Evolutionary conservation across 768 basidiomycete species (phyloP).

Genomic region (Suillus placidus): DNA sequence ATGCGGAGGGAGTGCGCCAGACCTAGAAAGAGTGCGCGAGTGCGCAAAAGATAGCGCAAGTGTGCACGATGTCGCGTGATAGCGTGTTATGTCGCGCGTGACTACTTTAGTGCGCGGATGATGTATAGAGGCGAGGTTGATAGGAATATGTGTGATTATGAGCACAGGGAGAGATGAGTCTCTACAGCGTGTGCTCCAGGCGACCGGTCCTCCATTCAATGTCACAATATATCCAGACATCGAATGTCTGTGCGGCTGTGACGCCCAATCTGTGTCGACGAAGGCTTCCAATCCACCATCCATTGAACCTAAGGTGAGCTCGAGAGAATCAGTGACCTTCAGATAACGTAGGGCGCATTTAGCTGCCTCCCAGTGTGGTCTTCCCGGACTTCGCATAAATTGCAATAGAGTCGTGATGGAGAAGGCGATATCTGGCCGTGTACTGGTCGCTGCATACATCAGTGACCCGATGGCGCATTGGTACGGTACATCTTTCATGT

Average conservation of each 20-base stretch:
- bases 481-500: not conserved
- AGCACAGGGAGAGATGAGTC: too few relatives aligned
- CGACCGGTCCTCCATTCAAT: not conserved
- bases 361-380: not conserved
- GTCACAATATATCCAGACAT: not conserved
- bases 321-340: not conserved
- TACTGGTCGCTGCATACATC: not conserved
- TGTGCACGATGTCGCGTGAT: too few relatives aligned
- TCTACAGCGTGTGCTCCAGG: not conserved
- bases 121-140: too few relatives aligned
- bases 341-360: rapidly evolving
- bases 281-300: not conserved
- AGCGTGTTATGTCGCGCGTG: too few relatives aligned
- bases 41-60: too few relatives aligned
- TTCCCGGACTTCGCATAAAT: not conserved
- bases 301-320: not conserved
- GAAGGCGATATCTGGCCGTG: rapidly evolving
- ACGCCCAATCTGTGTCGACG: not conserved
- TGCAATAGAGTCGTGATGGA: not conserved
- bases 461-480: not conserved
- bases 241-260: not conserved
- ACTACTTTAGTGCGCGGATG: too few relatives aligned
- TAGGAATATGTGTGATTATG: too few relatives aligned
- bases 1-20: too few relatives aligned
- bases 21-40: too few relatives aligned